Evolutionary conservation across 1,284 basidiomycete species (phyloP), one percentile per base, ranked within the genome.

Genomic region (Cutaneotrichosporon dermatis): DNA sequence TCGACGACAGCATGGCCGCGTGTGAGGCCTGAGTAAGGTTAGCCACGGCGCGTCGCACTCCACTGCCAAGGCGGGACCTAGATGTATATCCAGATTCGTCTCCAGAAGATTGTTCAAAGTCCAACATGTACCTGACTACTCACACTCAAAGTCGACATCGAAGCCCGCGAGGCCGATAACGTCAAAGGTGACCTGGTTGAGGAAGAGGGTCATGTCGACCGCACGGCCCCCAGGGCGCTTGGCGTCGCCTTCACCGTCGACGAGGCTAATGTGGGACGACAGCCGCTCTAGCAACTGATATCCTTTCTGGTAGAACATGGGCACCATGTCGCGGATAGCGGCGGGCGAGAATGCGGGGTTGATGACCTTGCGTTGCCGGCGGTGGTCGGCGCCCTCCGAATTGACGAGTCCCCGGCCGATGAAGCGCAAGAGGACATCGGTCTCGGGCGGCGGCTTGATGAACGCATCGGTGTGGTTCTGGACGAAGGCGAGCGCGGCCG

Each of bases 81-180:
- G n/a, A n/a, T n/a, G n/a, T n/a, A n/a, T n/a, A n/a, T n/a, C n/a
- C n/a, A n/a, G n/a, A n/a, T n/a, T n/a, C n/a, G n/a, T n/a, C n/a
- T n/a, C n/a, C n/a, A n/a, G n/a, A n/a, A n/a, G n/a, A n/a, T n/a
- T n/a, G n/a, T n/a, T n/a, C n/a, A n/a, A n/a, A n/a, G n/a, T n/a
- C n/a, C n/a, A n/a, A n/a, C n/a, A n/a, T n/a, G n/a, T n/a, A n/a
- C n/a, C n/a, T n/a, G n/a, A n/a, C n/a, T 11, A 50, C 57, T 58
- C 15, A 59, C 53, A 61, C 4, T 70, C 57, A 44, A 87, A 85
- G 13, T 76, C 62, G 72, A 86, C 86, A 35, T 82, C 84, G 63
- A 86, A 86, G 9, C 85, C 85, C 36, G 87, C 84, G 44, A 85
- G 78, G 6, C 85, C 85, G 54, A 89, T 87, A 51, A 86, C 80